Percentiles rank a stretch among this genome's conserved stretches.
Conservation (phyloP, 768 basidiomycete species). For the Suillus fuscotomentosus region DNA sequence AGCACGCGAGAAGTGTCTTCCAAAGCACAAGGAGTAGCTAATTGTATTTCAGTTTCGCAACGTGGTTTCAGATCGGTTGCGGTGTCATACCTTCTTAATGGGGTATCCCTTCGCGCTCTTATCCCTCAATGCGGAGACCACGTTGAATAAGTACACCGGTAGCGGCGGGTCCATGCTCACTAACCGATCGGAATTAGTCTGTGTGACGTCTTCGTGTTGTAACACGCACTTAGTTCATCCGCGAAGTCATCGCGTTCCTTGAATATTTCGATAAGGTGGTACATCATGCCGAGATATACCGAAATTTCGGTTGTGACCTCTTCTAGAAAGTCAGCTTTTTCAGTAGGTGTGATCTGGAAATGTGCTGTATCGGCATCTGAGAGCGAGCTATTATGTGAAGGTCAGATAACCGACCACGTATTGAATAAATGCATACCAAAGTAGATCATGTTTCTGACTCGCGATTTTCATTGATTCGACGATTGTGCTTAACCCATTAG, state of each 20-base stretch:
- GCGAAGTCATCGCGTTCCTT: constrained; percentile 94
- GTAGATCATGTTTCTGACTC: constrained; percentile 78
- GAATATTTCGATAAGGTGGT: constrained; percentile 92
- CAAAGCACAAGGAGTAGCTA: constrained; percentile 91
- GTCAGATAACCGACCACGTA: constrained; percentile 5
- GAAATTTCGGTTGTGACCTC: constrained; percentile 92
- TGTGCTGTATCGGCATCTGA: constrained; percentile 73
- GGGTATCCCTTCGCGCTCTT: constrained; percentile 95
- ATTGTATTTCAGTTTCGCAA: background rate
- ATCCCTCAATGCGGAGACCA: constrained; percentile 88
- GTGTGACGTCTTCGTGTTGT: background rate
- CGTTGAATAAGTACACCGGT: constrained; percentile 87
- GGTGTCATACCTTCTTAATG: constrained; percentile 78
- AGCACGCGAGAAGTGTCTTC: constrained; percentile 90
- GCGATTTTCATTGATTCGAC: constrained; percentile 91
- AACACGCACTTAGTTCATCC: constrained; percentile 86
- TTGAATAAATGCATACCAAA: constrained; percentile 50
- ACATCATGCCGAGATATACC: constrained; percentile 92
- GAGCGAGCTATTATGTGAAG: constrained; percentile 51
- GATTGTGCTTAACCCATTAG: constrained; percentile 80
- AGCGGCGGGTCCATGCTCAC: constrained; percentile 96
- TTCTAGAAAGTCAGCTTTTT: constrained; percentile 79
- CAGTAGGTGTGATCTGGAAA: constrained; percentile 65
- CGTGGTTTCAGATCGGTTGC: background rate
- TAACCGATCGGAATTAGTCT: constrained; percentile 31